A percentile compares a stretch with the other conserved stretches of the same genome.
phyloP scores from a whole-genome alignment of 768 basidiomycete species.

The Boletus tylopilopsis region DNA sequence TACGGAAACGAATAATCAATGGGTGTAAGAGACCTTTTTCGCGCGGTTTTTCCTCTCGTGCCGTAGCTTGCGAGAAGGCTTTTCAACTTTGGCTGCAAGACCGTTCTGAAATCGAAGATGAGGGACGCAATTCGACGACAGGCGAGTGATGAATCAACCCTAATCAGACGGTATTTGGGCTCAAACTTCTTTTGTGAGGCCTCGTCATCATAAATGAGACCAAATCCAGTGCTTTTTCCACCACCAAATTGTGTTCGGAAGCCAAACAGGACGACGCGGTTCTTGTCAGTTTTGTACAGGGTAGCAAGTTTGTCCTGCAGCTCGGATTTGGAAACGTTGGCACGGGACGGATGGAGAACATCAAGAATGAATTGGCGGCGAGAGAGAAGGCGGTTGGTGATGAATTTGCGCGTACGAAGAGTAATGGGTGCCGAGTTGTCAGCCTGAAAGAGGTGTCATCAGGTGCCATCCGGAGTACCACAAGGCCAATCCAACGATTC shows the following conservation, averaged over 20 bases:
- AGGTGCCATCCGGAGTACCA: constrained; percentile 22
- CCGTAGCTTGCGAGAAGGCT: constrained; percentile 93
- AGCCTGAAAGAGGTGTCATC: constrained; percentile 44
- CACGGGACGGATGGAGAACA: constrained; percentile 90
- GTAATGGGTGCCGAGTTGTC: constrained; percentile 85
- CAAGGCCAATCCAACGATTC: constrained; percentile 26
- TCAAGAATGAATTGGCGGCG: constrained; percentile 96
- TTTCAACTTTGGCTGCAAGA: constrained; percentile 73
- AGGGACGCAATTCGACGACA: background rate
- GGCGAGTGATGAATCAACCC: constrained; percentile 54
- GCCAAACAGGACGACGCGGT: constrained; percentile 90
- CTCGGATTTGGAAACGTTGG: constrained; percentile 91
- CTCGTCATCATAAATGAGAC: constrained; percentile 96
- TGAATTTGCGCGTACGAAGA: constrained; percentile 97
- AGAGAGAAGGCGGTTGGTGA: constrained; percentile 95
- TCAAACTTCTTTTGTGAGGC: constrained; percentile 95
- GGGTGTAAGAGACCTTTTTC: constrained; percentile 81
- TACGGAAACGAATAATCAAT: background rate
- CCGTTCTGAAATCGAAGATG: constrained; percentile 48
- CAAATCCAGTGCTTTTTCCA: constrained; percentile 95
- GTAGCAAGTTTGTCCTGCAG: constrained; percentile 88
- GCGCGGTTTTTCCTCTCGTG: constrained; percentile 99
- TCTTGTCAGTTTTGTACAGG: constrained; percentile 91
- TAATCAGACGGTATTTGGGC: constrained; percentile 90
- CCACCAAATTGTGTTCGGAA: constrained; percentile 97